Conservation (phyloP, 805 yeast genomes). For the Ascoidea asiatica region DNA sequence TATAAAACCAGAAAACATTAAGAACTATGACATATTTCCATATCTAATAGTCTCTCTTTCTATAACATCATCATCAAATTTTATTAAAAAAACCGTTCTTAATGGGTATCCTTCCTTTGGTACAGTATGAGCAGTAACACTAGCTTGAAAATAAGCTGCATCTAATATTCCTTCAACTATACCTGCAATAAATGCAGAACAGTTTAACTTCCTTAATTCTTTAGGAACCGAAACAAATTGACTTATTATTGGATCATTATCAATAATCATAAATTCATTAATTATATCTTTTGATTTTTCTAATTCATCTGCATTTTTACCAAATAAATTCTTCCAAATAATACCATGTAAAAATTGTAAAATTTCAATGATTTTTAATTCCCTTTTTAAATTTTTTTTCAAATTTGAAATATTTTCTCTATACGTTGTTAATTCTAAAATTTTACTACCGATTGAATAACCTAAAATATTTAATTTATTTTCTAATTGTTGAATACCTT, state of each 20-base stretch:
- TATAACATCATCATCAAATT: slow-evolving; percentile 46
- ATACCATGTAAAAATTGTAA: slow-evolving; percentile 59
- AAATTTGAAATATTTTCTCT: slow-evolving; percentile 38
- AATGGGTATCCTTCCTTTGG: slow-evolving; percentile 44
- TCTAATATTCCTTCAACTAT: slow-evolving; percentile 74
- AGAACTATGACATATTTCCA: no score
- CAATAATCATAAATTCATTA: slow-evolving; percentile 56
- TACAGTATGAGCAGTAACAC: slow-evolving; percentile 73
- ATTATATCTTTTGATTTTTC: slow-evolving; percentile 61
- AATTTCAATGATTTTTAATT: slow-evolving; percentile 49
- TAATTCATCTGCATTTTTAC: slow-evolving; percentile 57
- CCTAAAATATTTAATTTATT: slow-evolving; percentile 57
- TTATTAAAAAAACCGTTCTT: slow-evolving; percentile 64
- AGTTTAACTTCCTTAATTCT: slow-evolving; percentile 64
- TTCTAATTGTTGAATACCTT: slow-evolving; percentile 57
- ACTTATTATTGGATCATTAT: slow-evolving; percentile 58
- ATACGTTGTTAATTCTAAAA: slow-evolving; percentile 52
- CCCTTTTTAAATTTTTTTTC: slow-evolving; percentile 45
- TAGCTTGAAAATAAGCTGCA: slow-evolving; percentile 56
- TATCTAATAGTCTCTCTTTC: slow-evolving; percentile 38
- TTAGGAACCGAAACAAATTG: slow-evolving; percentile 65
- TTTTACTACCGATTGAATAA: slow-evolving; percentile 61
- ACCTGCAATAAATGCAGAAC: slow-evolving; percentile 78
- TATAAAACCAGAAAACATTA: no score
- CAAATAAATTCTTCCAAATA: slow-evolving; percentile 66